These are phyloP conservation scores for Myxozyma neotropica DNA, from an alignment of 805 yeast species.

Conservation along the genomic window DNA sequence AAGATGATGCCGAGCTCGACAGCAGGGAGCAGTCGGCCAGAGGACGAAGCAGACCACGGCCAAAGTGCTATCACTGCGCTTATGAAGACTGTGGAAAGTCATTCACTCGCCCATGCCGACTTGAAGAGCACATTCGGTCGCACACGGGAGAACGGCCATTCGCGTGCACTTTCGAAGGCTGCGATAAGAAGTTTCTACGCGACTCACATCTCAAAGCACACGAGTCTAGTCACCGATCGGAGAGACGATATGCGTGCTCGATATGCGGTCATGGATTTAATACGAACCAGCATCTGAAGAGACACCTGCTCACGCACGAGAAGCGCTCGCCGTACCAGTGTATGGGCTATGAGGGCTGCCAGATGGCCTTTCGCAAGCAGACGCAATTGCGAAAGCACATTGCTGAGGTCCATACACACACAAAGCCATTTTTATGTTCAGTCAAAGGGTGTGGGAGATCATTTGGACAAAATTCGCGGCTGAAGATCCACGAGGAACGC, in stretches of 20 bases:
- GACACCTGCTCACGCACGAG: conserved; percentile 84
- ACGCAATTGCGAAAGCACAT: conserved; percentile 76
- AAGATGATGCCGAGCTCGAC: background rate
- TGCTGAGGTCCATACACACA: conserved; percentile 58
- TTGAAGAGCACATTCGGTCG: conserved; percentile 77
- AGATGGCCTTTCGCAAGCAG: conserved; percentile 69
- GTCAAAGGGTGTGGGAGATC: conserved; percentile 66
- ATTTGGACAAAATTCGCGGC: conserved; percentile 64
- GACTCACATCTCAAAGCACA: conserved; percentile 83
- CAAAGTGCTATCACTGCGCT: conserved; percentile 66
- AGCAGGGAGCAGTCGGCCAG: background rate
- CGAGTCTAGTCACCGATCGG: conserved; percentile 41
- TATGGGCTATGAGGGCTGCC: conserved; percentile 57
- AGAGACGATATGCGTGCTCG: conserved; percentile 44
- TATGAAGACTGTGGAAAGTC: conserved; percentile 70
- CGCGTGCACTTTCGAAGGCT: conserved; percentile 55
- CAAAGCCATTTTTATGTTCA: conserved; percentile 48
- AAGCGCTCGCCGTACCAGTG: conserved; percentile 58
- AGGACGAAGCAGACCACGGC: conserved; percentile 44
- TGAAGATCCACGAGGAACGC: conserved; percentile 66
- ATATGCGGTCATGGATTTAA: conserved; percentile 82
- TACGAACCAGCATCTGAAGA: conserved; percentile 73
- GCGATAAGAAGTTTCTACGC: conserved; percentile 68
- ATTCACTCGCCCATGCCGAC: conserved; percentile 76
- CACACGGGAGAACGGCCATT: conserved; percentile 83